Base-by-base conservation (phyloP, 2,329 filamentous ascomycete genomes). In the Pseudogymnoascus pannorum region DNA sequence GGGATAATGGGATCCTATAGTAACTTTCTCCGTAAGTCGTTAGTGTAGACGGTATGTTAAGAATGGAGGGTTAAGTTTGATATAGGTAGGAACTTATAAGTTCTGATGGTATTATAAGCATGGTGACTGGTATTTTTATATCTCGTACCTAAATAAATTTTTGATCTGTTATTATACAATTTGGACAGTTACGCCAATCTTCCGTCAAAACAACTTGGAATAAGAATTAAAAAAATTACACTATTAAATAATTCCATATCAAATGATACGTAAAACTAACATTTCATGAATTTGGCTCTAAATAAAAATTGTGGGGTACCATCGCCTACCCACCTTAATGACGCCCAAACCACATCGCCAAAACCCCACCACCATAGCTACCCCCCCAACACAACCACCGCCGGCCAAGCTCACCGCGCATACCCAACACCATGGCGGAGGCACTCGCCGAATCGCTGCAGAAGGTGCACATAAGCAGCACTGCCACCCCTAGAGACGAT, bases 371-470 rank as follows among this genome's bases (percentile, higher is more conserved):
- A 20, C 18, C 40, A 44, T 44, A 44, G 40, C 40, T 44, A 24
- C 40, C 20, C 20, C 40, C 40, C 40, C 18, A 44, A 44, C 20
- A 44, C 40, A 44, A 44, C 40, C 40, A 44, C 40, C 11, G 35
- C 12, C 20, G 20, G 40, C 18, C 20, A 44, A 44, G 40, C 20
- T 44, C 40, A 22, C 40, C 18, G 18, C 11, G 11, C 40, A 24
- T 12, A 40, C 38, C 8, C 40, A 44, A 18, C 36, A 59, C 22
- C 48, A 72, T 72, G 70, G 66, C 66, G 26, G 66, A 72, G 29
- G 62, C 59, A 31, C 74, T 87, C 12, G 72, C 75, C 12, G 74
- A 75, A 62, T 79, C 81, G 67, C 76, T 87, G 60, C 75, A 78
- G 60, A 74, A 76, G 69, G 76, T 87, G 62, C 77, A 77, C 58